phyloP scores from a whole-genome alignment of 345 rosid species.

The Moricandia moricandioides region DNA sequence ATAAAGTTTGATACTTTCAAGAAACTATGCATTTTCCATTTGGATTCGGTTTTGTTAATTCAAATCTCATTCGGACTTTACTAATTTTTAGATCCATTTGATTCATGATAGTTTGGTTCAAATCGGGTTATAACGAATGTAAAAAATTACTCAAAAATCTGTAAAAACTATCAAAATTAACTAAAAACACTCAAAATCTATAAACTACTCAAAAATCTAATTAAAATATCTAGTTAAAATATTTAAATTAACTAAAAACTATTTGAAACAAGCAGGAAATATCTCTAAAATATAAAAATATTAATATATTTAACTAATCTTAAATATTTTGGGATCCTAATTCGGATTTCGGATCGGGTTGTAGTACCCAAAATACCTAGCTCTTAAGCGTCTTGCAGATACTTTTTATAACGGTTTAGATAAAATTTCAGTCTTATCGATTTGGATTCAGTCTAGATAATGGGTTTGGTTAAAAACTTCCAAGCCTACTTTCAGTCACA shows the following conservation, averaged over 20 bases:
- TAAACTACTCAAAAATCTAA: no score
- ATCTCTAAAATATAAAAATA: not conserved
- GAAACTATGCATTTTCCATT: not conserved
- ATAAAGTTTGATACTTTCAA: no score
- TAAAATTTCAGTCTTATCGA: not conserved
- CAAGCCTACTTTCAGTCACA: not conserved
- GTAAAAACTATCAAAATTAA: not conserved
- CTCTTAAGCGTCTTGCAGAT: not conserved
- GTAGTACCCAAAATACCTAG: not conserved
- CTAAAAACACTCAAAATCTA: not conserved
- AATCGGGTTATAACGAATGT: not conserved
- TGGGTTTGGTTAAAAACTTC: not conserved
- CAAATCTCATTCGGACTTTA: not conserved
- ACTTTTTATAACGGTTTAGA: not conserved
- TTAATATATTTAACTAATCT: not conserved
- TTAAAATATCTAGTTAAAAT: not conserved
- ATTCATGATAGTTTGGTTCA: no score
- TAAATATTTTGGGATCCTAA: not conserved
- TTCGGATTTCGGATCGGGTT: no score
- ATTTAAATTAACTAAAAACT: no score
- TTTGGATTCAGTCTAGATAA: not conserved
- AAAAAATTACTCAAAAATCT: not conserved
- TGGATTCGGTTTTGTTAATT: not conserved
- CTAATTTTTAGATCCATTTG: no score
- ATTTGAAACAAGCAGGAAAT: not conserved